Conservation (phyloP, 257 asterid genomes). For the Cynanchum wilfordii region DNA sequence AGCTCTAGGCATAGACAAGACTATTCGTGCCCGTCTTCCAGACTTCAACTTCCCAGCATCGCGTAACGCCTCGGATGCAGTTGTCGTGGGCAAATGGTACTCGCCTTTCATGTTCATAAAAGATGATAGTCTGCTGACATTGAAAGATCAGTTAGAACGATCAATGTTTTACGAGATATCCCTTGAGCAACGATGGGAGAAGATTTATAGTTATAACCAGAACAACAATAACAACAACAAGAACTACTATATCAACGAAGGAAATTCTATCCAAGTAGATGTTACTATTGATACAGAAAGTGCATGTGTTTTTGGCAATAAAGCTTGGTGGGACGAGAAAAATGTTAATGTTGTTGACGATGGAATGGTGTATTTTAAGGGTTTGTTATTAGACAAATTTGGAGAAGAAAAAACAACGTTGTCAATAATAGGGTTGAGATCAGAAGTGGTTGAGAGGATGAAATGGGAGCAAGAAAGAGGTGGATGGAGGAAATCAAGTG, state of each 20-base stretch:
- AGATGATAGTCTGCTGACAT: conserved; percentile 31
- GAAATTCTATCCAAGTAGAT: conserved; percentile 33
- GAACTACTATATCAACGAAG: neutral
- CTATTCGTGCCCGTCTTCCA: conserved; percentile 36
- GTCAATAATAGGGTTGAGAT: conserved; percentile 33
- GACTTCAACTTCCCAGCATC: conserved; percentile 10
- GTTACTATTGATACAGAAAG: conserved; percentile 27
- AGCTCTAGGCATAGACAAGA: conserved; percentile 38
- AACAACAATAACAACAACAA: conserved; percentile 3
- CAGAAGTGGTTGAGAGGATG: conserved; percentile 43
- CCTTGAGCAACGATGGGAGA: conserved; percentile 60
- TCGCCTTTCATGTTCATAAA: conserved; percentile 47
- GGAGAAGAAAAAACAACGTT: conserved; percentile 20
- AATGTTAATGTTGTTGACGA: conserved; percentile 14
- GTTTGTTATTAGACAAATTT: neutral
- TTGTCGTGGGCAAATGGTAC: conserved; percentile 51
- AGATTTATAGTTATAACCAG: conserved; percentile 24
- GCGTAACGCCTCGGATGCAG: neutral
- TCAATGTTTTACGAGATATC: conserved; percentile 46
- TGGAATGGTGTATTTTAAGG: conserved; percentile 42
- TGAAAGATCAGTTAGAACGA: conserved; percentile 37
- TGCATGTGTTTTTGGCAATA: conserved; percentile 22
- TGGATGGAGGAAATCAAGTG: conserved; percentile 29
- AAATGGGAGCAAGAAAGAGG: conserved; percentile 48
- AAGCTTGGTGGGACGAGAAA: conserved; percentile 28